Evolutionary conservation across 208 protist species (phyloP).

Genomic region (Crithidia bombi): DNA sequence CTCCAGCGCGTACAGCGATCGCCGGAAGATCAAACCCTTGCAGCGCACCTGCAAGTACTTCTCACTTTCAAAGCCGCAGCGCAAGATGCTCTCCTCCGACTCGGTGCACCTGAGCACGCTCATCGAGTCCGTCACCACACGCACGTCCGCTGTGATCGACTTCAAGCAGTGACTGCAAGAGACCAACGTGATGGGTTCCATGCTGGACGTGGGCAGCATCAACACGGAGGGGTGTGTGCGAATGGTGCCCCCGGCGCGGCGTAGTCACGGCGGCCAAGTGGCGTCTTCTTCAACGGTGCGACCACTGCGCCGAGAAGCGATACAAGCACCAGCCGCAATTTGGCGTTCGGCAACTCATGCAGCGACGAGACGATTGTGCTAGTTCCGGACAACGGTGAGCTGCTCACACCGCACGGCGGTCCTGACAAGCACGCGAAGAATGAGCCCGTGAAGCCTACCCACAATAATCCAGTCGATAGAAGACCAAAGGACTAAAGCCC

Average conservation of each 20-base stretch:
- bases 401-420: constrained; percentile 12
- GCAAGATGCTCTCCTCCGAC: constrained; percentile 23
- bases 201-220: neutral
- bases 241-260: neutral
- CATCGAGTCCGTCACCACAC: constrained; percentile 16
- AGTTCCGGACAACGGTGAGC: constrained; percentile 24
- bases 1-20: constrained; percentile 30
- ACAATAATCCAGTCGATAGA: neutral
- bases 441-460: neutral
- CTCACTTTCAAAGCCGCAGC: constrained; percentile 15
- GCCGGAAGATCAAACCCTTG: constrained; percentile 36
- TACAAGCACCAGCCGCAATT: neutral
- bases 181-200: neutral
- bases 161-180: constrained; percentile 25
- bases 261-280: neutral
- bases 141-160: constrained; percentile 38
- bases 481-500: neutral
- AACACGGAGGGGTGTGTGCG: neutral
- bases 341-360: neutral
- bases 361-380: constrained; percentile 9
- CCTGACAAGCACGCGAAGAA: neutral
- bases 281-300: constrained; percentile 11
- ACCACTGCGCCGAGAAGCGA: neutral
- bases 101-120: constrained; percentile 27
- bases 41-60: constrained; percentile 36